Conservation (phyloP, 768 basidiomycete species). For the Ramaria sp. region DNA sequence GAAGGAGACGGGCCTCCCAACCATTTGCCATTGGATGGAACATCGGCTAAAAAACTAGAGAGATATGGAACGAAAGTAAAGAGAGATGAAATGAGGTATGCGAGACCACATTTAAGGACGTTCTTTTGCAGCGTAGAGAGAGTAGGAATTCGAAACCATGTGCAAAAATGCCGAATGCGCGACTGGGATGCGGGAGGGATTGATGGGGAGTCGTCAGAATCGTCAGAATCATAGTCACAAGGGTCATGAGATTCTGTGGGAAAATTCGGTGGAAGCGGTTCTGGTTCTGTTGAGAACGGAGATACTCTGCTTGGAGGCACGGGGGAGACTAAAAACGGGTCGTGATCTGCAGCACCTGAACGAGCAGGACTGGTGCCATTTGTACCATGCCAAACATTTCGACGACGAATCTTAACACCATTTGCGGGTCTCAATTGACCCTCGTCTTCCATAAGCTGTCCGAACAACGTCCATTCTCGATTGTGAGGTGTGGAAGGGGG, state of each 20-base stretch:
- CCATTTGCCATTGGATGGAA: constrained; percentile 39
- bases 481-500: background rate
- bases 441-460: constrained; percentile 61
- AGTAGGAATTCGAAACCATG: constrained; percentile 5
- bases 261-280: background rate
- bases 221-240: background rate
- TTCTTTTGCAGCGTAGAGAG: constrained; percentile 39
- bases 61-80: constrained; percentile 85
- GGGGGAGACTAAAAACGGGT: background rate
- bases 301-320: background rate
- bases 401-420: background rate
- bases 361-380: background rate
- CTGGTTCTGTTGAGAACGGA: background rate
- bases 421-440: constrained; percentile 26
- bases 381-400: background rate
- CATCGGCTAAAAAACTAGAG: constrained; percentile 54
- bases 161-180: background rate
- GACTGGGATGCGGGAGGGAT: background rate
- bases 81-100: constrained; percentile 81
- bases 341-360: background rate
- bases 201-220: background rate
- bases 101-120: constrained; percentile 82
- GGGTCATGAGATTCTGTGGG: too few relatives aligned
- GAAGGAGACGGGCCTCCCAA: constrained; percentile 52
- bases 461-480: constrained; percentile 53